phyloP scores from a whole-genome alignment of 169 alveolate genomes.

The Plasmodium relictum region DNA sequence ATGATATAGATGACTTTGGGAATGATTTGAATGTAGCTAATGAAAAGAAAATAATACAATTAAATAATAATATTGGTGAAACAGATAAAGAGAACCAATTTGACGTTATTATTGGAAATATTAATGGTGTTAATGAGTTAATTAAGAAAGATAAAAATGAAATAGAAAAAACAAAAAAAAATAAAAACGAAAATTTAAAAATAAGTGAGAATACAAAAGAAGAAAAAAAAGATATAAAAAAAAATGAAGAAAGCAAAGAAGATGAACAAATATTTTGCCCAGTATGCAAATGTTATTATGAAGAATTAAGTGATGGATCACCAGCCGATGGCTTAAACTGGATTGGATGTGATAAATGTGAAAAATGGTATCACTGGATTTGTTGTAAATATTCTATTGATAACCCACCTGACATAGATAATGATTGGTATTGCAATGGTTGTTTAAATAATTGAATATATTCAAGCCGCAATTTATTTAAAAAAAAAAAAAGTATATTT shows the following conservation, averaged over 20 bases:
- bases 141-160: constrained; percentile 13
- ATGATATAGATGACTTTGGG: neutral
- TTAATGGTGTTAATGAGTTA: neutral
- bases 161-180: constrained; percentile 5
- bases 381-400: constrained; percentile 79
- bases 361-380: constrained; percentile 87
- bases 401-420: constrained; percentile 74
- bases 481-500: no score
- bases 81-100: constrained; percentile 8
- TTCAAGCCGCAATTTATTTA: no score
- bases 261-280: constrained; percentile 86
- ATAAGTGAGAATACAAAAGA: constrained; percentile 59
- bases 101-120: neutral
- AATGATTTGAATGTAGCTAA: neutral
- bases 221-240: constrained; percentile 79
- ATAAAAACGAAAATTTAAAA: constrained; percentile 7
- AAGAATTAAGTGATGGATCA: constrained; percentile 85
- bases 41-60: neutral
- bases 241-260: constrained; percentile 77
- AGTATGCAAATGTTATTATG: constrained; percentile 83
- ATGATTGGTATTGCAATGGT: constrained; percentile 67
- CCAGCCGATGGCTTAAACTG: constrained; percentile 89
- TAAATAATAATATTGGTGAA: neutral
- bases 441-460: constrained; percentile 42
- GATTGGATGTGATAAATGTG: constrained; percentile 89